phyloP scores from a whole-genome alignment of 73 alveolate species.

The Tetrahymena malaccensis region DNA sequence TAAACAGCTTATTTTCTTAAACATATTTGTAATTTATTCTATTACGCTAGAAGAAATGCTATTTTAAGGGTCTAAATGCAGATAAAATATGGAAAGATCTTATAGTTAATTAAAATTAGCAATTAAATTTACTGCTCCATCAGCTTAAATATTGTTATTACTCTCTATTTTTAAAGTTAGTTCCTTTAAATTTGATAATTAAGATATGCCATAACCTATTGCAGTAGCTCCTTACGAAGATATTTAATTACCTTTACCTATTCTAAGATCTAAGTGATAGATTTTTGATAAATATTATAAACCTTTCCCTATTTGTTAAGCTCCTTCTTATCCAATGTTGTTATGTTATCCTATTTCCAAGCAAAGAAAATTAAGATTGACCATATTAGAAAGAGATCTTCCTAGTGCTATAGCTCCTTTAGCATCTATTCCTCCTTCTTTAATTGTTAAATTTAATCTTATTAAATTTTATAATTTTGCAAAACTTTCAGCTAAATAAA shows the following conservation, averaged over 20 bases:
- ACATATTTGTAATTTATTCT: neutral
- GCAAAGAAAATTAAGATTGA: neutral
- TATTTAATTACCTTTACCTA: neutral
- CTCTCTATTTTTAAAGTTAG: neutral
- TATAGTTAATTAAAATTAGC: neutral
- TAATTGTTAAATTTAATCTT: neutral
- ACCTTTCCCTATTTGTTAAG: neutral
- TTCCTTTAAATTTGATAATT: neutral
- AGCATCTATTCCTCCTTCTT: neutral
- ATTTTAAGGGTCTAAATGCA: neutral
- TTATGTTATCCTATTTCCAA: neutral
- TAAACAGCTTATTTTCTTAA: neutral
- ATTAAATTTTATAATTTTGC: neutral
- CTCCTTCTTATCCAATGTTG: neutral
- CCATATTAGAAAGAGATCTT: neutral
- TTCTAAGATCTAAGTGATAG: neutral
- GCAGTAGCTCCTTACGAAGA: neutral
- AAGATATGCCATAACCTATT: neutral
- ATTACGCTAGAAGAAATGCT: neutral
- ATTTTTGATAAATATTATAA: neutral
- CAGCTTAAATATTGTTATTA: neutral
- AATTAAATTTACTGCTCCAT: neutral
- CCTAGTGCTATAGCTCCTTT: neutral
- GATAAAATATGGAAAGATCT: neutral
- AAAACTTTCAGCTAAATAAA: neutral